Conservation (phyloP, 345 rosid species). For the Eucalyptus sp. region DNA sequence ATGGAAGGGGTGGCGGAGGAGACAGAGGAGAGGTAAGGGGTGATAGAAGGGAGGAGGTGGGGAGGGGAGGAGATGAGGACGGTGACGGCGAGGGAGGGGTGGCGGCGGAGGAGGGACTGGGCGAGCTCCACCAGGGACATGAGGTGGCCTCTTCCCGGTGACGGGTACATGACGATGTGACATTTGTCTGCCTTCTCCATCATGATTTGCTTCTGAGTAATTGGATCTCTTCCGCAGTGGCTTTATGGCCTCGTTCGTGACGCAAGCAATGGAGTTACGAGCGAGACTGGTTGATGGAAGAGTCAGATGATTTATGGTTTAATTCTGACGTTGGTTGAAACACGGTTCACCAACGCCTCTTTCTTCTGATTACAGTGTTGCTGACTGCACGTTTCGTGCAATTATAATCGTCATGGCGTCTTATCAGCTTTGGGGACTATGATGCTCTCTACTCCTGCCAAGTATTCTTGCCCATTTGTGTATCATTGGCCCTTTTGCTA, state of each 20-base stretch:
- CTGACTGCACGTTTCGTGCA: not conserved
- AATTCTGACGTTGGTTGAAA: not conserved
- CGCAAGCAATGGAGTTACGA: not conserved
- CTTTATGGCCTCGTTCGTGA: not conserved
- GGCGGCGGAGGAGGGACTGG: not conserved
- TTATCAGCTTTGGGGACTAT: not conserved
- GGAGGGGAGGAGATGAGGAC: constrained; percentile 1
- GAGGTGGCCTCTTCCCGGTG: not conserved
- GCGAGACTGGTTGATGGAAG: not conserved
- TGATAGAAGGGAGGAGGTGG: not conserved
- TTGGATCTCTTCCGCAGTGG: not conserved
- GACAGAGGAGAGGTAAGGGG: not conserved
- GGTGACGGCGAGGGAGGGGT: constrained; percentile 1
- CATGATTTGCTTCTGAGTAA: not conserved
- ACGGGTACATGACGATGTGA: not conserved
- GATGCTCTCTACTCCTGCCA: not conserved
- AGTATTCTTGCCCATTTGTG: too few relatives aligned
- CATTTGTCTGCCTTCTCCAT: not conserved
- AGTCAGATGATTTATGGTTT: not conserved
- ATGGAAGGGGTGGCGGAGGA: constrained; percentile 2
- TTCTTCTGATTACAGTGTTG: not conserved
- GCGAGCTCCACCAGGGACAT: constrained; percentile 6
- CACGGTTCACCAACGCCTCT: accelerated
- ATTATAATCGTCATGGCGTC: not conserved
- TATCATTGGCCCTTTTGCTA: too few relatives aligned